Evolutionary conservation across 371 early-diverging fungal species (phyloP).

Genomic region (Syncephalastrum racemosum): DNA sequence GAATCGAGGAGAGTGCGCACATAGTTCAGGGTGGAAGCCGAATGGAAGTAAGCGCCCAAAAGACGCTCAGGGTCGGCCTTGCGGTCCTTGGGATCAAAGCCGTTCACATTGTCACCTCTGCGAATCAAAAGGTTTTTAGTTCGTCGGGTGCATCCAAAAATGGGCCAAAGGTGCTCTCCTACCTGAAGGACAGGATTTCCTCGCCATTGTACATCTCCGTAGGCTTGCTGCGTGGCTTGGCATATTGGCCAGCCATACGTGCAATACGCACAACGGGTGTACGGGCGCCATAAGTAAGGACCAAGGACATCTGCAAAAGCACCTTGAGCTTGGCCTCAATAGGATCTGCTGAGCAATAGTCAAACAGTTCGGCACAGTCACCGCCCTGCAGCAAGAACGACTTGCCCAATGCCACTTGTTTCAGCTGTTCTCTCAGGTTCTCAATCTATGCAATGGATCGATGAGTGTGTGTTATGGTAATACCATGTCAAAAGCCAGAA

Average conservation of each 20-base stretch:
- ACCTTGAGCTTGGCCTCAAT: constrained; percentile 95
- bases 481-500: background rate
- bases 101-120: constrained; percentile 96
- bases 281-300: constrained; percentile 91
- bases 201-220: constrained; percentile 86
- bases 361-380: constrained; percentile 97
- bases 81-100: constrained; percentile 83
- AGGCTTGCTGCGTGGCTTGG: constrained; percentile 94
- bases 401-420: constrained; percentile 87
- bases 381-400: constrained; percentile 96
- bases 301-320: constrained; percentile 94
- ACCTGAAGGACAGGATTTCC: constrained; percentile 75
- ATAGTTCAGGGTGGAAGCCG: constrained; percentile 96
- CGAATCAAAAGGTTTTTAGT: constrained; percentile 9
- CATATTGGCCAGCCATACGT: constrained; percentile 97
- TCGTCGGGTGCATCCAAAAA: background rate
- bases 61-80: constrained; percentile 94
- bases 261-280: constrained; percentile 94
- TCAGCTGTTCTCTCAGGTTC: constrained; percentile 79
- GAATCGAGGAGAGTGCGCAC: constrained; percentile 80
- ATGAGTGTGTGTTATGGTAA: background rate
- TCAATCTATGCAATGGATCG: constrained; percentile 58
- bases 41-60: constrained; percentile 93
- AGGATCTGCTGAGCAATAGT: constrained; percentile 89
- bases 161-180: background rate